Evolutionary conservation across 805 yeast species (phyloP), one percentile per base, ranked within the genome.

Genomic region (Cyberlindnera sargentensis): DNA sequence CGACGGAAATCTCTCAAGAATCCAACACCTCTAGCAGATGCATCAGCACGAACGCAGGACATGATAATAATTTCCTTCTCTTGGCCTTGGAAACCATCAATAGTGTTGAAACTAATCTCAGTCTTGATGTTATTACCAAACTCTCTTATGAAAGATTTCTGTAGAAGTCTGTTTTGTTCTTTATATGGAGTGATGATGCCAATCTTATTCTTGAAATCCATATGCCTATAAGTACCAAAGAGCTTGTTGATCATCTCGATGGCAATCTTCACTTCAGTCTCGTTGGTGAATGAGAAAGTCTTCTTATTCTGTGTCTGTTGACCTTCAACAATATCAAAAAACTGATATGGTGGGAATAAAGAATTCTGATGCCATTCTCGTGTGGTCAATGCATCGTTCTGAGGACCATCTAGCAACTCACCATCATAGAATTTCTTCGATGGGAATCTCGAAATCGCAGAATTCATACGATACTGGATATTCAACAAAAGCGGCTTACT

Each of bases 1-100:
- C 99, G 85, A 50, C 99, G 75, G 33, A 82, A 74, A 64, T 93
- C 99, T 38, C 84, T 82, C 60, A 93, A 72, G 65, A 93, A 93
- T 15, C 98, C 99, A 46, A 91, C 87, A 38, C 80, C 73, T 30
- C 56, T 51, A 8, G 63, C 56, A 7, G 72, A 75, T 10, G 75
- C 69, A 39, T 80, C 83, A 1, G 98, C 96, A 55, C 99, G 76
- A 4, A 93, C 99, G 76, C 98, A 91, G 0, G 98, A 89, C 71
- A 93, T 82, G 39, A 93, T 76, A 48, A 93, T 87, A 38, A 93
- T 78, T 49, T 91, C 97, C 62, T 91, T 93, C 60, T 93, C 99
- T 63, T 93, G 98, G 50, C 96, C 97, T 67, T 89, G 99, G 61
- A 90, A 93, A 1, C 98, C 99, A 72, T 93, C 99, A 47, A 93